Conservation (phyloP, 305 asterid species). For the Andrographis paniculata region DNA sequence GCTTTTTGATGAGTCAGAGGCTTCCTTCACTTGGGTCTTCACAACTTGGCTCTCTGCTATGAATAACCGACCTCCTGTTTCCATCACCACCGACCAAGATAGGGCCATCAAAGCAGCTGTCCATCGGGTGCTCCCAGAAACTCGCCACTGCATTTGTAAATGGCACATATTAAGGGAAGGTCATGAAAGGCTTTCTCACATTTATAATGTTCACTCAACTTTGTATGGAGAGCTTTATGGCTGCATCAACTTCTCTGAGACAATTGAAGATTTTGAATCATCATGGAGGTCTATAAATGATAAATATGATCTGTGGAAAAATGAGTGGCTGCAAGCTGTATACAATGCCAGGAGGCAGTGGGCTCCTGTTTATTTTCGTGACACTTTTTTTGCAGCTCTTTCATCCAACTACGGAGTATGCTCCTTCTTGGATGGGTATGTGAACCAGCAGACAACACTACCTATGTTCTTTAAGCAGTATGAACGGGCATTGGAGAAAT, state of each 20-base stretch:
- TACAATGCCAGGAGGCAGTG: slow-evolving; percentile 81
- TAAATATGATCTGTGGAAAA: slow-evolving; percentile 44
- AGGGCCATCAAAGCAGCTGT: slow-evolving; percentile 73
- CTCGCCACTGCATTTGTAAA: slow-evolving; percentile 81
- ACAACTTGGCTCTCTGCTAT: slow-evolving; percentile 70
- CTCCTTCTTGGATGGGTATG: slow-evolving; percentile 73
- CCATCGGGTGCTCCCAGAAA: slow-evolving; percentile 55
- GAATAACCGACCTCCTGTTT: slow-evolving; percentile 57
- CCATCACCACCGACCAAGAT: slow-evolving; percentile 80
- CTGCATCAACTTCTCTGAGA: slow-evolving; percentile 74
- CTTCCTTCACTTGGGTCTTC: slow-evolving; percentile 75
- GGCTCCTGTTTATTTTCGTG: slow-evolving; percentile 84
- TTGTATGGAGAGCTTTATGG: slow-evolving; percentile 62
- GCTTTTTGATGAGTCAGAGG: slow-evolving; percentile 71
- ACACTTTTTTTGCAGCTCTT: slow-evolving; percentile 70
- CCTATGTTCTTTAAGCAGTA: slow-evolving; percentile 76
- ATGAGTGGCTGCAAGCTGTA: slow-evolving; percentile 85
- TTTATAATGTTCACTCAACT: slow-evolving; percentile 55
- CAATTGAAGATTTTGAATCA: slow-evolving; percentile 69
- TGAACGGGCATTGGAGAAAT: slow-evolving; percentile 68
- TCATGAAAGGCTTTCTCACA: slow-evolving; percentile 73
- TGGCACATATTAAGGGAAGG: slow-evolving; percentile 91
- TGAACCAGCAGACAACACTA: slow-evolving; percentile 70
- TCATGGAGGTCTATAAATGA: slow-evolving; percentile 63
- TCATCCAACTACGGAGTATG: slow-evolving; percentile 52